Percentiles rank a stretch among this genome's conserved stretches.
Conservation (phyloP, 352 stramenopile species). For the Thalassiosira exigua region DNA sequence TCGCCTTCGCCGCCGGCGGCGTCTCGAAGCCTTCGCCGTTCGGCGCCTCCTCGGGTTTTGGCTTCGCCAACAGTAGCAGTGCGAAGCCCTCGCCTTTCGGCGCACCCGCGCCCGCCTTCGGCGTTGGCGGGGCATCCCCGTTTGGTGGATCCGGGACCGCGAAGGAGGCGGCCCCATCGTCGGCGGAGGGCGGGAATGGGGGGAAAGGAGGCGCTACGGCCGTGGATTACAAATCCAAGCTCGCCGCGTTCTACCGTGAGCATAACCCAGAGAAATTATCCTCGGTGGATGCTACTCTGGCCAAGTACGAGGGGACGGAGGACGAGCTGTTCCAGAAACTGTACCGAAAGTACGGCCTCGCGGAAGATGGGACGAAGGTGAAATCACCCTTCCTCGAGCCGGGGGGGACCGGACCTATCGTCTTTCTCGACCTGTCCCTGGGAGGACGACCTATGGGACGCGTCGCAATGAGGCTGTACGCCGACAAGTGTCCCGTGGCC, state of each 20-base stretch:
- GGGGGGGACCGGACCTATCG: constrained; percentile 80
- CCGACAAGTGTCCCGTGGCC: constrained; percentile 95
- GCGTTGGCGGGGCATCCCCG: too few relatives aligned
- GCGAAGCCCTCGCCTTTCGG: too few relatives aligned
- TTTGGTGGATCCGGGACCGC: background rate
- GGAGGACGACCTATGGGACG: constrained; percentile 81
- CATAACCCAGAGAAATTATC: constrained; percentile 90
- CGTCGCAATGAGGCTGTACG: constrained; percentile 86
- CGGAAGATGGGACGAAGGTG: constrained; percentile 10
- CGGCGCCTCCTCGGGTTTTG: background rate
- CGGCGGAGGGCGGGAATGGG: too few relatives aligned
- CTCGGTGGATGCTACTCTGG: constrained; percentile 88
- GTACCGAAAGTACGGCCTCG: constrained; percentile 58
- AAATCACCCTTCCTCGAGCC: constrained; percentile 6
- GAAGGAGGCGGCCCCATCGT: background rate
- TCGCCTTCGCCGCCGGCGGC: background rate
- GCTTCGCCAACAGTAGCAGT: too few relatives aligned
- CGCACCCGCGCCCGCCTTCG: too few relatives aligned
- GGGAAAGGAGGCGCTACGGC: too few relatives aligned
- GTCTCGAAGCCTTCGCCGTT: background rate
- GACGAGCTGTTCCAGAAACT: constrained; percentile 74
- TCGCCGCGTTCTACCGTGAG: constrained; percentile 91
- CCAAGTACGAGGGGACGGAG: constrained; percentile 86
- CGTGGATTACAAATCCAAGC: constrained; percentile 59
- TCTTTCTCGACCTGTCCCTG: constrained; percentile 97